phyloP scores from a whole-genome alignment of 2,329 filamentous ascomycete species.

The Pestalotiopsis sp. region DNA sequence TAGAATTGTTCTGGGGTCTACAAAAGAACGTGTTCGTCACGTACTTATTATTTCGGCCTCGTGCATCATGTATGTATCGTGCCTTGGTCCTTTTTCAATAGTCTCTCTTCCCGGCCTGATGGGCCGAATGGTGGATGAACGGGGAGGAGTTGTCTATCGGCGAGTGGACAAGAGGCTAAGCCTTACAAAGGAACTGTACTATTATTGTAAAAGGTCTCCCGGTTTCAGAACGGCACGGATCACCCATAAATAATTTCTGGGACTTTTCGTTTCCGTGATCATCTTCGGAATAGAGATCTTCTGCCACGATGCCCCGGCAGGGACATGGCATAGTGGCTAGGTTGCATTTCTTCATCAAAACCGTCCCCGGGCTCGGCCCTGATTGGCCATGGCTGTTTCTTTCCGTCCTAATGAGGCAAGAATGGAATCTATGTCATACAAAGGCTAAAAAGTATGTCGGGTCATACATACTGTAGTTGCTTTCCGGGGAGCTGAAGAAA shows the following conservation, averaged over 20 bases:
- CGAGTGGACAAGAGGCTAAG: neutral
- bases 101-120: neutral
- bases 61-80: neutral
- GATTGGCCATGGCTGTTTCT: conserved; percentile 3
- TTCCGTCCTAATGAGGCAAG: conserved; percentile 8
- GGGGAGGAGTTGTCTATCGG: neutral
- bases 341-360: neutral
- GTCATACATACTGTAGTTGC: neutral
- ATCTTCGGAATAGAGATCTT: neutral
- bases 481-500: neutral
- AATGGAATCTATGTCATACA: neutral
- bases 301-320: neutral
- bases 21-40: neutral
- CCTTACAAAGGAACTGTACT: neutral
- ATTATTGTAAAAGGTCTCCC: neutral
- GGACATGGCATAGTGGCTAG: neutral
- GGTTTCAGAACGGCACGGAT: neutral
- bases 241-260: neutral
- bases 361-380: neutral
- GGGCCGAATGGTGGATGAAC: neutral
- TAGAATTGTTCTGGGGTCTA: neutral
- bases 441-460: neutral
- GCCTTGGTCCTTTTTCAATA: neutral
- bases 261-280: neutral
- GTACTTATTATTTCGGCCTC: neutral